Evolutionary conservation across 345 rosid species (phyloP).

Genomic region (Dovyalis caffra): DNA sequence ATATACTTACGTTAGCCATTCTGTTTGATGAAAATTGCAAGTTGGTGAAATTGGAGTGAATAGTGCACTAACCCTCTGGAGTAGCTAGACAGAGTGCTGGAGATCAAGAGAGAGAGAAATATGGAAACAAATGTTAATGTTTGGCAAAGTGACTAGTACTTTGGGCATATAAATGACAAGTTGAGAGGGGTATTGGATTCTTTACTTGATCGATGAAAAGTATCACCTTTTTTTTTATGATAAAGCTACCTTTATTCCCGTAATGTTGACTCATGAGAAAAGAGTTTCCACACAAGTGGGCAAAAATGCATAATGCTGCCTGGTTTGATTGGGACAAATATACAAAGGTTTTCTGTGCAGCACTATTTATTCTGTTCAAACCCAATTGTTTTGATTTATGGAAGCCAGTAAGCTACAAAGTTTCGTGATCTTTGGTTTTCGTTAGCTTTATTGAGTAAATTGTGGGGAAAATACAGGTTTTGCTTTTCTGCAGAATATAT

Average conservation of each 20-base stretch:
- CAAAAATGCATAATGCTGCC: slow-evolving; percentile 5
- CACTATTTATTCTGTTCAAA: slow-evolving; percentile 7
- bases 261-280: slow-evolving; percentile 20
- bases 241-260: slow-evolving; percentile 28
- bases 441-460: not conserved
- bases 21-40: not conserved
- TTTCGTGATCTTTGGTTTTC: not conserved
- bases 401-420: no score
- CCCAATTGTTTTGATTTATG: not conserved
- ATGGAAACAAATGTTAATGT: not conserved
- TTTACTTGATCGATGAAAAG: slow-evolving; percentile 30
- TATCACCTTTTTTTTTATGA: slow-evolving; percentile 12
- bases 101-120: not conserved
- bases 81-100: no score
- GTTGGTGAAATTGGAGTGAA: not conserved
- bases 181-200: slow-evolving; percentile 38
- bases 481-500: no score
- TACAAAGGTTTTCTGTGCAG: not conserved
- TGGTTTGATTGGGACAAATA: not conserved
- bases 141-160: not conserved
- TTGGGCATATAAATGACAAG: not conserved
- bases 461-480: not conserved
- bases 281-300: not conserved
- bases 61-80: not conserved
- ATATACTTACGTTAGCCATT: slow-evolving; percentile 41